Conservation (phyloP, 2,329 filamentous ascomycete genomes). For the Teratosphaeria epicoccoides region DNA sequence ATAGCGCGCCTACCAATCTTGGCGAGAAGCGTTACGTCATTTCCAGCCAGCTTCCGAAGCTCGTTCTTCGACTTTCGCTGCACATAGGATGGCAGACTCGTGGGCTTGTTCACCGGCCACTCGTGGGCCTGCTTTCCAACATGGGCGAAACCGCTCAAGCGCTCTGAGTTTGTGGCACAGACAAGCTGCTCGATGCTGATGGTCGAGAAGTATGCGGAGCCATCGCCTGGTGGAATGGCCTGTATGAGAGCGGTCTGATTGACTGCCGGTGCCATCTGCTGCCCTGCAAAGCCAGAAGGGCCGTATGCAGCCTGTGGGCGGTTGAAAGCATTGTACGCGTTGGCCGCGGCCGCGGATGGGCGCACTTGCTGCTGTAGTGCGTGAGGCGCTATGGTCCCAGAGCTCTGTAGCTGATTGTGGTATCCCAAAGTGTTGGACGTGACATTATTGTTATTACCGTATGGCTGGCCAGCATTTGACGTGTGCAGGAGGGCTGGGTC, state of each 20-base stretch:
- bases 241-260: constrained; percentile 18
- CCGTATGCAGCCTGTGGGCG: background rate
- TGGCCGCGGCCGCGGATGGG: constrained; percentile 3
- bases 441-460: constrained; percentile 8
- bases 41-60: constrained; percentile 32
- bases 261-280: constrained; percentile 3
- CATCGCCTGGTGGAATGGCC: constrained; percentile 19
- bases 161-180: constrained; percentile 34
- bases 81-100: constrained; percentile 32
- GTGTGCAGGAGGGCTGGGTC: constrained; percentile 12
- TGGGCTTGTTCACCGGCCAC: constrained; percentile 35
- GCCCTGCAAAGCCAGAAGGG: background rate
- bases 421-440: constrained; percentile 1
- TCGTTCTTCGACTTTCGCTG: constrained; percentile 38
- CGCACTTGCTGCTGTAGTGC: constrained; percentile 17
- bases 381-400: constrained; percentile 23
- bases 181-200: constrained; percentile 32
- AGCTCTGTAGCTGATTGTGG: constrained; percentile 8
- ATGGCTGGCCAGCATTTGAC: constrained; percentile 9
- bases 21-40: constrained; percentile 31
- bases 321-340: constrained; percentile 8
- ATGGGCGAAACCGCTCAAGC: constrained; percentile 34
- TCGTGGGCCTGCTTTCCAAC: constrained; percentile 33
- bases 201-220: constrained; percentile 31
- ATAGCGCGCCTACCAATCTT: constrained; percentile 27